Base-by-base conservation (phyloP, 352 stramenopile species). In the Phytophthora melonis region DNA sequence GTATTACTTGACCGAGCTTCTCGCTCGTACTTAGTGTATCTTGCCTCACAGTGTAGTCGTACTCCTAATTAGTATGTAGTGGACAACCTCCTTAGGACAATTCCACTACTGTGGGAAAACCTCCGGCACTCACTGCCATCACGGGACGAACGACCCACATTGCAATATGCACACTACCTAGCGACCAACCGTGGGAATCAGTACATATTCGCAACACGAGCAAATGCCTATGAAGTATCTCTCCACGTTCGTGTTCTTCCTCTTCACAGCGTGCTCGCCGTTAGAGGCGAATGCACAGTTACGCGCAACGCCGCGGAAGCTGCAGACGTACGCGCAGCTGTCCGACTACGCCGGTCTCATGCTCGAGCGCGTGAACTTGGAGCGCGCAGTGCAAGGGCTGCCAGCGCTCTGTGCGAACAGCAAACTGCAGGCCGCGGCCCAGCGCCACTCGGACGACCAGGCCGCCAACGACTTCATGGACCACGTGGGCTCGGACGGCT, bases 341-440 rank as follows among this genome's bases (percentile, higher is more conserved):
- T 72, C 52, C 18, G 66, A 82, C 56, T 77, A 73, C 32, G 43
- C 59, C 1, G 49, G 32, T 25, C 43, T 71, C 18, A 80, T 91
- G 84, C 74, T 90, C 1, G 74, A 71, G n/a, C 76, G 78, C 1
- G 82, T 89, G 34, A 92, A 90, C 53, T 52, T 55, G 9, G 77
- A 89, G 60, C 84, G 84, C 9, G 68, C 49, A 32, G 79, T 79
- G 23, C 27, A 76, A 30, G 74, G 73, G 5, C 68, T 88, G 21
- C 3, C 65, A 1, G 55, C 75, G 0, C 67, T 89, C 11, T 89
- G 83, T 43, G 58, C 50, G 19, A 89, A 84, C 70, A 70, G 43
- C 59, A 86, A 81, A 57, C 27, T 78, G 41, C 68, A 74, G 6
- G 21, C 30, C 7, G 53, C 78, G 2, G 72, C 78, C 0, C 66